A percentile compares a stretch with the other conserved stretches of the same genome.
phyloP scores from a whole-genome alignment of 805 yeast genomes.

The Starmerella scarabaei region DNA sequence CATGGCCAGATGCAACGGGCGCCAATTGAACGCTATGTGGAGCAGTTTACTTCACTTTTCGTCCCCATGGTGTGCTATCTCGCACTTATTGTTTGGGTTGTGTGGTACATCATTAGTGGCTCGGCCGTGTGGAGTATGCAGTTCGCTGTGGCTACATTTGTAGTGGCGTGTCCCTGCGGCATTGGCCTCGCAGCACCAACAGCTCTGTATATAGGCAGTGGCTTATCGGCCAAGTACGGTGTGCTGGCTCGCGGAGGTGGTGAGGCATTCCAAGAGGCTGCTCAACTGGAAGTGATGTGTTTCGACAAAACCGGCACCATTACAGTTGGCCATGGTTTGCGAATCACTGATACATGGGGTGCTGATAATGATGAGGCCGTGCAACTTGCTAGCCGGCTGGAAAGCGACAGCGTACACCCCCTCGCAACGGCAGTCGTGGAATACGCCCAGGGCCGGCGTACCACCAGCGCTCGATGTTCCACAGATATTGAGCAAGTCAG shows the following conservation, averaged over 20 bases:
- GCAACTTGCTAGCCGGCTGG: conserved; percentile 37
- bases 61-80: conserved; percentile 54
- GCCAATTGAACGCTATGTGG: conserved; percentile 61
- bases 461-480: conserved; percentile 11
- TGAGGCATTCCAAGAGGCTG: conserved; percentile 66
- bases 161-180: conserved; percentile 78
- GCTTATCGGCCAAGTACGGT: conserved; percentile 65
- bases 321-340: conserved; percentile 48
- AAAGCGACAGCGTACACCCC: conserved; percentile 55
- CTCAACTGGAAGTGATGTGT: conserved; percentile 48
- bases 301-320: conserved; percentile 73
- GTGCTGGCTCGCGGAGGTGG: conserved; percentile 73
- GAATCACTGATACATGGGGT: conserved; percentile 38
- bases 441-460: conserved; percentile 25
- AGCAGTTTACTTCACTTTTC: conserved; percentile 52
- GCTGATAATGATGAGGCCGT: conserved; percentile 25
- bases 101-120: conserved; percentile 59
- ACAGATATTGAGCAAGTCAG: conserved; percentile 13
- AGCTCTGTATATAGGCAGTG: conserved; percentile 67
- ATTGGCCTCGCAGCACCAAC: conserved; percentile 78
- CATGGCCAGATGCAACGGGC: conserved; percentile 63
- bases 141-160: conserved; percentile 67
- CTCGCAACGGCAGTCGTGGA: conserved; percentile 45
- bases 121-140: conserved; percentile 70
- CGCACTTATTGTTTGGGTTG: conserved; percentile 52